Conservation (phyloP, 116 monocot genomes). For the Trichopus zeylanicus region DNA sequence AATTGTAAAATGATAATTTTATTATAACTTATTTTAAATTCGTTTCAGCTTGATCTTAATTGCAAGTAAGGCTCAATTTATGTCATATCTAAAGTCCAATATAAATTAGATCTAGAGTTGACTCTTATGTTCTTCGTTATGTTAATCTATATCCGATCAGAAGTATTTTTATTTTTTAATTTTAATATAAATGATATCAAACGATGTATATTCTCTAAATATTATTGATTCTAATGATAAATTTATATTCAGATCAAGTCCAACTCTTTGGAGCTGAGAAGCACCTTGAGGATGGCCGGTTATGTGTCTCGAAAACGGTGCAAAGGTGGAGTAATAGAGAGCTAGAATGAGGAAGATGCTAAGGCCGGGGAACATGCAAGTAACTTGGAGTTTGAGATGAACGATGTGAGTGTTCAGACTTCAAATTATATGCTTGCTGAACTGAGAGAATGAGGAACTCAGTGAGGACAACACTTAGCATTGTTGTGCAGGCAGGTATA, state of each 20-base stretch:
- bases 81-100: too few species aligned
- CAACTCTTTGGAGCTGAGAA: slow-evolving; percentile 83
- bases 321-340: slow-evolving; percentile 72
- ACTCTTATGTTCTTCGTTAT: too few species aligned
- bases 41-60: too few species aligned
- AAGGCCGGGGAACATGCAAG: slow-evolving; percentile 80
- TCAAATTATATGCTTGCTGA: slow-evolving; percentile 92
- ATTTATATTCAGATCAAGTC: slow-evolving; percentile 76
- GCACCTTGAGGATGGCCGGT: slow-evolving; percentile 90
- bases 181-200: too few species aligned
- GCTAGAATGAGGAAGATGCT: slow-evolving; percentile 75
- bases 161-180: too few species aligned
- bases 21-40: too few species aligned
- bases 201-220: too few species aligned
- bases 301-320: slow-evolving; percentile 62
- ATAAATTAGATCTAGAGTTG: too few species aligned
- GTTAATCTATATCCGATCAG: too few species aligned
- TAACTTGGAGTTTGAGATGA: slow-evolving; percentile 64
- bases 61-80: too few species aligned
- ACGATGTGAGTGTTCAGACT: slow-evolving; percentile 70
- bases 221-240: too few species aligned
- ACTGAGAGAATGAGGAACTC: slow-evolving; percentile 79
- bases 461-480: slow-evolving; percentile 71
- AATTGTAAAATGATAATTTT: too few species aligned
- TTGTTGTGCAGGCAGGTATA: slow-evolving; percentile 64